Conservation (phyloP, 1,284 basidiomycete genomes). For the Trichosporon sp. region DNA sequence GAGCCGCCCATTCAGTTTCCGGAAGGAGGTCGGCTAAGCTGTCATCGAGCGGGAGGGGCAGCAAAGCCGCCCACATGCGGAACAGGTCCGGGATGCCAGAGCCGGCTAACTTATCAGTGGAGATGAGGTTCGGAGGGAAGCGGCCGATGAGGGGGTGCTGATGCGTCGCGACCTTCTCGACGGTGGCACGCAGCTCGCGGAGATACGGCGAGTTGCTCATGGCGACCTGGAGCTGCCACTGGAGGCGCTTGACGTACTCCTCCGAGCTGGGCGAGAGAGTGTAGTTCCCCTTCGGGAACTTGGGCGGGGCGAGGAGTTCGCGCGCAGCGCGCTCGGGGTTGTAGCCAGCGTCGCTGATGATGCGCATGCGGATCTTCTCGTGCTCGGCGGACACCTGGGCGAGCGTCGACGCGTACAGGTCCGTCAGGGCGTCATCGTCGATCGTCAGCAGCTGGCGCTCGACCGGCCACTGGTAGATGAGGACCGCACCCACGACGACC, state of each 20-base stretch:
- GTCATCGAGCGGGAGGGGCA: slow-evolving; percentile 16
- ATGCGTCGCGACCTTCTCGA: slow-evolving; percentile 12
- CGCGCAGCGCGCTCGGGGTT: slow-evolving; percentile 5
- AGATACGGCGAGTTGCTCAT: slow-evolving; percentile 10
- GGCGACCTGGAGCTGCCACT: slow-evolving; percentile 14
- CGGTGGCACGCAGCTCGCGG: slow-evolving; percentile 7
- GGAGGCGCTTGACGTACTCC: slow-evolving; percentile 20
- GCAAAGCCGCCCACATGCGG: slow-evolving; percentile 28
- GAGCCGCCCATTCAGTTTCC: slow-evolving; percentile 17
- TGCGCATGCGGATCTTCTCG: slow-evolving; percentile 3
- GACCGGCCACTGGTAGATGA: not conserved
- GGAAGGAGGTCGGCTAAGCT: slow-evolving; percentile 9
- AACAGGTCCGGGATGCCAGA: slow-evolving; percentile 26
- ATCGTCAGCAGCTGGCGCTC: slow-evolving; percentile 6
- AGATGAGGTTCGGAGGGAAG: slow-evolving; percentile 16
- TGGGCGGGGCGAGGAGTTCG: not conserved
- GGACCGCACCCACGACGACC: slow-evolving; percentile 6
- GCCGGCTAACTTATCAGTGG: slow-evolving; percentile 19
- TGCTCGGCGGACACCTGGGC: slow-evolving; percentile 10
- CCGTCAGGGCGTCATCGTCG: not conserved
- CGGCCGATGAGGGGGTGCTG: slow-evolving; percentile 14
- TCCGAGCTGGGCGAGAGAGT: slow-evolving; percentile 18
- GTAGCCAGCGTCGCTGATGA: not conserved
- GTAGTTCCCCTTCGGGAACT: slow-evolving; percentile 4
- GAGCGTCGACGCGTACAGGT: slow-evolving; percentile 10